Base-by-base conservation (phyloP, 805 yeast species). In the Starmerella riodocensis region DNA sequence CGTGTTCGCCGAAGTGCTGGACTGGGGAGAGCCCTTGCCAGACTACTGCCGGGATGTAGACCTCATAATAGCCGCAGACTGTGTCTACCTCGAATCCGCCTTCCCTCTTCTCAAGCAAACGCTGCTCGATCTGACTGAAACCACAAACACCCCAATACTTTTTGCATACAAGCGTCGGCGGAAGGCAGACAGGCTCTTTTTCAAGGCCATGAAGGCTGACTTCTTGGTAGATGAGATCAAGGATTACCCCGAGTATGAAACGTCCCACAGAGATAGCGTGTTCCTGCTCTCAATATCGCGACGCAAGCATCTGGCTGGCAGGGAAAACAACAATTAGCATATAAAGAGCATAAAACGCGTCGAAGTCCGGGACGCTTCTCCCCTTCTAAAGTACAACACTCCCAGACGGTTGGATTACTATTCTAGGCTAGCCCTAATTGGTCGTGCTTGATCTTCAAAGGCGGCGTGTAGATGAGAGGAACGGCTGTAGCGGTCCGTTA, bases 131-230 rank as follows among this genome's bases (percentile, higher is more conserved):
- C 48, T 73, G 16, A 53, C 65, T 13, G 58, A 52, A 7, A 47
- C 54, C 5, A 25, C 12, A 11, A 65, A 63, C 18, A 65, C 72
- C 6, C 55, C 64, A 25, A 62, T 73, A 4, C 42, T 72, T 33
- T 67, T 73, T 73, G 58, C 70, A n/a, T 72, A 69, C 46, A 67
- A 66, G 41, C 68, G 70, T 49, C 63, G 78, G 43, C 56, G 78
- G 39, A 71, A 68, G 51, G 66, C 68, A 8, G 66, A 63, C 42
- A 42, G 52, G 12, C 51, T 53, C 18, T 64, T 62, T 33, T 61
- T 61, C 56, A 57, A 51, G 49, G 54, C 59, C 9, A 56, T 59
- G 29, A 46, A 40, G 29, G 57, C 52, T 36, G 42, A 51, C 34
- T 61, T 61, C 37, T 37, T 16, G 1, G 47, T 61, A 6, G 40